phyloP scores from a whole-genome alignment of 495 filamentous ascomycete genomes.

The Penicillium turbatum region DNA sequence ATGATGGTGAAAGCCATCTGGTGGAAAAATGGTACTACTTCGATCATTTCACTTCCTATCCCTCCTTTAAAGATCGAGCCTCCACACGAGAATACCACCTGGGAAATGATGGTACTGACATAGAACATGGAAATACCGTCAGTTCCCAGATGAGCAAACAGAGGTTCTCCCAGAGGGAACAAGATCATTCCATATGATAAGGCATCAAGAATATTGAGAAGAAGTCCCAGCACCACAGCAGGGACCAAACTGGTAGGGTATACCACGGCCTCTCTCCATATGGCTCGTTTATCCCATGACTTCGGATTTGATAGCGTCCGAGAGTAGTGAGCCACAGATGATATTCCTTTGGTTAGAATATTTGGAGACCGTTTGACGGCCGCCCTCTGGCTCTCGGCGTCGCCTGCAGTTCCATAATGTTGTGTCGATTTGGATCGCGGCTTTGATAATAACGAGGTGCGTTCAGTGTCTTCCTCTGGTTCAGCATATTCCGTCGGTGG shows the following conservation, averaged over 20 bases:
- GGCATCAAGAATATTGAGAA: constrained; percentile 91
- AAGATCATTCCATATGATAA: constrained; percentile 96
- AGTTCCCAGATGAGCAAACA: constrained; percentile 78
- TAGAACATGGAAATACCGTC: constrained; percentile 99
- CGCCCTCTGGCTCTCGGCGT: constrained; percentile 38
- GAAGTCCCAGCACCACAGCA: constrained; percentile 78
- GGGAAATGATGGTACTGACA: constrained; percentile 91
- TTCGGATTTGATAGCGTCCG: constrained; percentile 53
- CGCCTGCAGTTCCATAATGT: constrained; percentile 32
- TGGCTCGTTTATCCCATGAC: constrained; percentile 60
- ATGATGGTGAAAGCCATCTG: constrained; percentile 94
- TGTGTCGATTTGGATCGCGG: constrained; percentile 31
- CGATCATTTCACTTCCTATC: constrained; percentile 97
- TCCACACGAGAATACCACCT: constrained; percentile 81
- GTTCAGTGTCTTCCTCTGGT: constrained; percentile 32
- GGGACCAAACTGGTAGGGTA: constrained; percentile 69
- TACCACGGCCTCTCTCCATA: constrained; percentile 61
- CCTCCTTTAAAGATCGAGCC: constrained; percentile 88
- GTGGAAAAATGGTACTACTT: constrained; percentile 96
- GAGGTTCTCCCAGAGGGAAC: constrained; percentile 79
- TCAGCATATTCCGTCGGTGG: constrained; percentile 19
- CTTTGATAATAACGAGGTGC: constrained; percentile 41
- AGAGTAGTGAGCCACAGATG: constrained; percentile 23
- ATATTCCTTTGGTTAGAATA: constrained; percentile 20
- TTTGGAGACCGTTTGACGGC: constrained; percentile 10